Percentiles rank a stretch among this genome's conserved stretches.
Evolutionary conservation across 495 filamentous ascomycete genomes (phyloP).

Genomic region (Neurospora sp.): DNA sequence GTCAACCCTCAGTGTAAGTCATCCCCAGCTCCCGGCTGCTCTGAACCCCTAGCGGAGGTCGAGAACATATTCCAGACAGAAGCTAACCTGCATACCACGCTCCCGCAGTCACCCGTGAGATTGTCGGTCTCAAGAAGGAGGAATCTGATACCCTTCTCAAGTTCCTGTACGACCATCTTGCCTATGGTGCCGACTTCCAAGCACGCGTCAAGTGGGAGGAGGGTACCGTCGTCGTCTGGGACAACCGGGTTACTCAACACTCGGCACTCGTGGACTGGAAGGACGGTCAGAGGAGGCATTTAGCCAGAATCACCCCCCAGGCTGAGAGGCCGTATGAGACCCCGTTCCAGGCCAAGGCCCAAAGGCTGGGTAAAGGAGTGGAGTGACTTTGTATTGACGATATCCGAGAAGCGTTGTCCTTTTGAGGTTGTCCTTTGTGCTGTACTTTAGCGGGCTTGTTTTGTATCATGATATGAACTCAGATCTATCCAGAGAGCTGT

Average conservation of each 20-base stretch:
- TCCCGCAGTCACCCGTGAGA: conserved; percentile 51
- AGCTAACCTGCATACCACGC: conserved; percentile 4
- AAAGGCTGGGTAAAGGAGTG: not conserved
- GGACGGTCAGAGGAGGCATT: conserved; percentile 64
- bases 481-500: not conserved
- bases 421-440: conserved; percentile 1
- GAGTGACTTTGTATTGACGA: not conserved
- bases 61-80: not conserved
- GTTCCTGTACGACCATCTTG: conserved; percentile 81
- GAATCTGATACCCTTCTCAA: conserved; percentile 72
- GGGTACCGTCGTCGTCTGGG: conserved; percentile 80
- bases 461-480: not conserved
- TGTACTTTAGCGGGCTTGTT: not conserved
- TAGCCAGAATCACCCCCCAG: conserved; percentile 78
- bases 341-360: conserved; percentile 41
- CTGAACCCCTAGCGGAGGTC: not conserved
- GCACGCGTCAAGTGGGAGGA: conserved; percentile 70
- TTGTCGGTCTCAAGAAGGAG: conserved; percentile 66
- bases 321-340: conserved; percentile 68
- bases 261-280: conserved; percentile 73
- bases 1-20: conserved; percentile 78
- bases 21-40: not conserved
- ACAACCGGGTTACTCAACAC: conserved; percentile 73
- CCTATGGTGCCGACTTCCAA: conserved; percentile 77
- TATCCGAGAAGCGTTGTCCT: not conserved